Evolutionary conservation across 2,329 filamentous ascomycete genomes (phyloP), one percentile per base, ranked within the genome.

Genomic region (Pyrenophora seminiperda): DNA sequence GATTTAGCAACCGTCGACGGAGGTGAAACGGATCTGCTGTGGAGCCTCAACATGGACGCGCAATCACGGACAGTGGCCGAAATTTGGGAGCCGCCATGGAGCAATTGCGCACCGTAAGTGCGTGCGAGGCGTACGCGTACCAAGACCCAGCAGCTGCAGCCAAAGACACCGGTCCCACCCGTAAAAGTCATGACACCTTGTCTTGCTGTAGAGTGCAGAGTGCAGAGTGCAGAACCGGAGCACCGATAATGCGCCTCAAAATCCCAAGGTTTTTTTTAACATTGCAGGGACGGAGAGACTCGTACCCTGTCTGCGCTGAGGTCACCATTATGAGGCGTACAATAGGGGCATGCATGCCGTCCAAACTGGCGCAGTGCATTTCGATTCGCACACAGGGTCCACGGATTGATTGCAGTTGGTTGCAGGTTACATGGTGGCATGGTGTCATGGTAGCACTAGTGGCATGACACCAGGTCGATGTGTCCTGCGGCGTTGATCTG

Each of bases 1-100:
- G 49, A 58, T 51, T 54, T 49, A 42, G 51, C 52, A 52, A 38
- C 32, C 32, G 37, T 29, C 39, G 39, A 50, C 58, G 44, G 4
- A 58, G 46, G 40, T 69, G 67, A 72, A 72, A 71, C 67, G 53
- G 63, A 66, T 65, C 59, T 61, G 61, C 65, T 56, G 60, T 57
- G 52, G 60, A 56, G 49, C 53, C 53, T 45, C 47, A 38, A 29
- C 34, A 48, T 61, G 63, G 59, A 68, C 68, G 65, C 67, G 68
- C 66, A 71, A 71, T 59, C 66, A 24, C 17, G n/a, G 13, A 15
- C 14, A 30, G 18, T 37, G n/a, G 30, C 41, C 41, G 41, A 50
- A 49, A 50, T 50, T 50, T 40, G 27, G 27, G 36, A 50, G 47
- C 47, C 47, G 47, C 47, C 20, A 15, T 31, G 20, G 24, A 17